These are phyloP conservation scores for Mallotus repandus DNA, from an alignment of 441 rosid species.

Conservation along the genomic window DNA sequence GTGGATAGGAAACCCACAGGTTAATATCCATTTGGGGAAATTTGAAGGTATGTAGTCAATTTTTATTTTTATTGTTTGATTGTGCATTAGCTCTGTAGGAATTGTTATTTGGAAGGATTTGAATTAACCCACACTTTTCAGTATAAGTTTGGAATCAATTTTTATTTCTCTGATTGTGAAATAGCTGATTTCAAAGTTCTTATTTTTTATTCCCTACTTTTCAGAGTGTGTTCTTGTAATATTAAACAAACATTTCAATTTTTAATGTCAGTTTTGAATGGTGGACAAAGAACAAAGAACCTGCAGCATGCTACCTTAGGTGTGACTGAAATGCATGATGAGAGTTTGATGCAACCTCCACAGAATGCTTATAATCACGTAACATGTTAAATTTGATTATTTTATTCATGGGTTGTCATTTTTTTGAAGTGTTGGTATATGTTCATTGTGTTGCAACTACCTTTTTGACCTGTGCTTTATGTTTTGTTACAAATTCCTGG, in stretches of 20 bases:
- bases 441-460: slow-evolving; percentile 1
- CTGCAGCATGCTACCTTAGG: slow-evolving; percentile 36
- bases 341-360: slow-evolving; percentile 58
- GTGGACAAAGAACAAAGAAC: slow-evolving; percentile 50
- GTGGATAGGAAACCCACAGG: slow-evolving; percentile 18
- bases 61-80: not conserved
- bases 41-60: slow-evolving; percentile 58
- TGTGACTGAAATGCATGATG: slow-evolving; percentile 44
- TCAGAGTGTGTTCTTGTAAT: too few relatives aligned
- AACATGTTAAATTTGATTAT: too few relatives aligned
- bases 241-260: slow-evolving; percentile 12
- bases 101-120: not conserved
- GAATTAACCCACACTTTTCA: not conserved
- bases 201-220: not conserved
- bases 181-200: not conserved
- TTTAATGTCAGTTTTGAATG: slow-evolving; percentile 39
- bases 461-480: not conserved
- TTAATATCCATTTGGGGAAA: slow-evolving; percentile 18
- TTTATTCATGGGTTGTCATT: slow-evolving; percentile 4
- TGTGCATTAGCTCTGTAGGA: not conserved
- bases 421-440: not conserved
- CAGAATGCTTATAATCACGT: too few relatives aligned
- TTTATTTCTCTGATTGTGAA: not conserved
- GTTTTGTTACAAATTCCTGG: not conserved
- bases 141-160: not conserved